These are phyloP conservation scores for Psilocybe sp. DNA, from an alignment of 768 basidiomycete species.

Conservation along the genomic window DNA sequence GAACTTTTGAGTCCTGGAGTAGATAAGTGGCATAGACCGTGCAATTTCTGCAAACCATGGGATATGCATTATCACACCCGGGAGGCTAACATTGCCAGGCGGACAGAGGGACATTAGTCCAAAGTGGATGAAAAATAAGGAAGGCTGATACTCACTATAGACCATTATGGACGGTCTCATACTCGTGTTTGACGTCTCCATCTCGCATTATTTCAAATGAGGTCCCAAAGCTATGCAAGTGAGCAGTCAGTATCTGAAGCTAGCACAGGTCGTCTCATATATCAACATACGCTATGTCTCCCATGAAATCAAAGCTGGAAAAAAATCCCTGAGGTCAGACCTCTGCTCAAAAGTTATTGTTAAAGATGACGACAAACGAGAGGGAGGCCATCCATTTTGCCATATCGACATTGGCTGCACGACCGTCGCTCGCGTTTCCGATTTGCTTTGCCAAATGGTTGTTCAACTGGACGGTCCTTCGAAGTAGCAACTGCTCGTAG, in stretches of 20 bases:
- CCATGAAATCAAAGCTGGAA: conserved; percentile 31
- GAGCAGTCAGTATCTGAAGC: background rate
- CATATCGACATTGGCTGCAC: conserved; percentile 22
- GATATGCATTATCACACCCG: conserved; percentile 17
- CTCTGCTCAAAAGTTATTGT: too few species aligned
- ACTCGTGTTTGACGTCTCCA: conserved; percentile 18
- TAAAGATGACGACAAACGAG: conserved; percentile 5
- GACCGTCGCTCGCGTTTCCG: conserved; percentile 5
- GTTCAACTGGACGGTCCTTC: conserved; percentile 20
- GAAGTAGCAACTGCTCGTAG: conserved; percentile 17
- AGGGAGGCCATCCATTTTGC: conserved; percentile 32
- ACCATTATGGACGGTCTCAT: conserved; percentile 12
- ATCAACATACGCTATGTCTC: conserved; percentile 30
- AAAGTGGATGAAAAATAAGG: background rate
- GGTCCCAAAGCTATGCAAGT: conserved; percentile 23
- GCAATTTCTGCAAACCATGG: conserved; percentile 13
- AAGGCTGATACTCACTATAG: conserved; percentile 8
- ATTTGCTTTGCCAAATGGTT: conserved; percentile 7
- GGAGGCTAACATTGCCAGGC: conserved; percentile 1
- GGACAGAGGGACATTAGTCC: background rate
- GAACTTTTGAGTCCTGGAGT: conserved; percentile 6
- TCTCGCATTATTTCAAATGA: conserved; percentile 23
- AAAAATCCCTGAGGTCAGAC: too few species aligned
- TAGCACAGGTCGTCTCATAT: background rate
- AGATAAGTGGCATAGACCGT: conserved; percentile 7